Conservation (phyloP, 768 basidiomycete species). For the Lactarius sp. region DNA sequence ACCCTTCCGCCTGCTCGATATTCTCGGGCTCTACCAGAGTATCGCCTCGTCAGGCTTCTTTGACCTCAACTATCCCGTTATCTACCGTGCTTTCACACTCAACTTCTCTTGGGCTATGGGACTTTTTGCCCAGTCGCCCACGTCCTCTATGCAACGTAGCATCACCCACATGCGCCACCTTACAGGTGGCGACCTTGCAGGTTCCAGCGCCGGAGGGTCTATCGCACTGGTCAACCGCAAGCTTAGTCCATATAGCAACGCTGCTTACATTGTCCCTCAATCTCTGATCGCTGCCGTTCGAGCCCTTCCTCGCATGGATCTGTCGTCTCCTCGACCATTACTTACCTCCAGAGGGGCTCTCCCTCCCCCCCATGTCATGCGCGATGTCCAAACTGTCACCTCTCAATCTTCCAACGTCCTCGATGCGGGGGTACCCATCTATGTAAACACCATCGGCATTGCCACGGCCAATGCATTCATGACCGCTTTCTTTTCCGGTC, state of each 20-base stretch:
- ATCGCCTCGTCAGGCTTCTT: slow-evolving; percentile 77
- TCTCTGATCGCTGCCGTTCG: slow-evolving; percentile 17
- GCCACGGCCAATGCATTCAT: slow-evolving; percentile 86
- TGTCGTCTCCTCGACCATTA: slow-evolving; percentile 8
- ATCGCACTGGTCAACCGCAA: slow-evolving; percentile 76
- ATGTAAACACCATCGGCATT: slow-evolving; percentile 70
- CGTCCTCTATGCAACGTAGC: slow-evolving; percentile 61
- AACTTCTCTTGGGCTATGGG: slow-evolving; percentile 92
- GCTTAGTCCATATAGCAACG: slow-evolving; percentile 68
- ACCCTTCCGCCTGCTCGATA: slow-evolving; percentile 74
- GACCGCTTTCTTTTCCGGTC: slow-evolving; percentile 72
- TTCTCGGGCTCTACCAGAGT: slow-evolving; percentile 79
- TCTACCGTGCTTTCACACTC: slow-evolving; percentile 73
- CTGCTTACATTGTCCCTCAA: not conserved
- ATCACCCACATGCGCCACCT: slow-evolving; percentile 78
- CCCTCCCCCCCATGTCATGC: slow-evolving; percentile 20
- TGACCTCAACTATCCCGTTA: slow-evolving; percentile 80
- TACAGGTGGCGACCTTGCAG: slow-evolving; percentile 73
- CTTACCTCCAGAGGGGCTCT: not conserved
- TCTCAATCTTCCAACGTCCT: slow-evolving; percentile 58
- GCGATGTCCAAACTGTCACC: slow-evolving; percentile 62
- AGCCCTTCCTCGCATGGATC: slow-evolving; percentile 26
- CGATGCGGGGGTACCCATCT: slow-evolving; percentile 78
- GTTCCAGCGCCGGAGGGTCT: slow-evolving; percentile 53
- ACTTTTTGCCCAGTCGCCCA: slow-evolving; percentile 50